Evolutionary conservation across 2,329 filamentous ascomycete species (phyloP).

Genomic region (Boeremia lycopersici): DNA sequence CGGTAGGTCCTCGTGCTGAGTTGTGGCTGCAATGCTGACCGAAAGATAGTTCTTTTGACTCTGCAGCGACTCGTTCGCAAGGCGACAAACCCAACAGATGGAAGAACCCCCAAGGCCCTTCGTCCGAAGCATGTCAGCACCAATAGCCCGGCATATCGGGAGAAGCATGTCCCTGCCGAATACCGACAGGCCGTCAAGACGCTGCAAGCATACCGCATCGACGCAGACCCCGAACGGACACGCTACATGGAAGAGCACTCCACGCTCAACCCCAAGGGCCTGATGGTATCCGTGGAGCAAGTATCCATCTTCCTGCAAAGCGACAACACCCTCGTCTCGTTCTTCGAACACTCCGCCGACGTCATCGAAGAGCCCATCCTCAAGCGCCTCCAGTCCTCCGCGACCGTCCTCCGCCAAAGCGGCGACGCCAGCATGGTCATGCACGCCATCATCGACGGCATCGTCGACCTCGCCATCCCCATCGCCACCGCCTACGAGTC

Average conservation of each 20-base stretch:
- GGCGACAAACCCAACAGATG: constrained; percentile 49
- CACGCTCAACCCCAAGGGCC: constrained; percentile 68
- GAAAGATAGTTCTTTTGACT: constrained; percentile 65
- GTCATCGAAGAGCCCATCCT: constrained; percentile 86
- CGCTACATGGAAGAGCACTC: constrained; percentile 88
- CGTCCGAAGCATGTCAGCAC: constrained; percentile 36
- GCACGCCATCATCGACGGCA: constrained; percentile 88
- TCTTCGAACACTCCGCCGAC: constrained; percentile 86
- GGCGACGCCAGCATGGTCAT: constrained; percentile 86
- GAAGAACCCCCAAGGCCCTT: constrained; percentile 22
- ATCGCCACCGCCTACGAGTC: constrained; percentile 84
- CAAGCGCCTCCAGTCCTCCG: constrained; percentile 71
- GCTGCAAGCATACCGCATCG: constrained; percentile 82
- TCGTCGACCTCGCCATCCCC: constrained; percentile 87
- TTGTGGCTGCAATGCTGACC: not conserved
- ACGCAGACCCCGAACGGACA: constrained; percentile 79
- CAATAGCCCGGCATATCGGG: constrained; percentile 10
- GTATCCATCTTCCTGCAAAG: constrained; percentile 87
- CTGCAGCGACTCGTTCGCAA: constrained; percentile 76
- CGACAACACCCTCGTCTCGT: constrained; percentile 91
- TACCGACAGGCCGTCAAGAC: constrained; percentile 58
- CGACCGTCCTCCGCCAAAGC: constrained; percentile 82
- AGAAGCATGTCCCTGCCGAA: constrained; percentile 13
- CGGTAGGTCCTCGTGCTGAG: constrained; percentile 35
- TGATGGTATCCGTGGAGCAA: constrained; percentile 87